Percentiles rank a stretch among this genome's conserved stretches.
Evolutionary conservation across 768 basidiomycete genomes (phyloP).

Genomic region (Kwoniella sp.): DNA sequence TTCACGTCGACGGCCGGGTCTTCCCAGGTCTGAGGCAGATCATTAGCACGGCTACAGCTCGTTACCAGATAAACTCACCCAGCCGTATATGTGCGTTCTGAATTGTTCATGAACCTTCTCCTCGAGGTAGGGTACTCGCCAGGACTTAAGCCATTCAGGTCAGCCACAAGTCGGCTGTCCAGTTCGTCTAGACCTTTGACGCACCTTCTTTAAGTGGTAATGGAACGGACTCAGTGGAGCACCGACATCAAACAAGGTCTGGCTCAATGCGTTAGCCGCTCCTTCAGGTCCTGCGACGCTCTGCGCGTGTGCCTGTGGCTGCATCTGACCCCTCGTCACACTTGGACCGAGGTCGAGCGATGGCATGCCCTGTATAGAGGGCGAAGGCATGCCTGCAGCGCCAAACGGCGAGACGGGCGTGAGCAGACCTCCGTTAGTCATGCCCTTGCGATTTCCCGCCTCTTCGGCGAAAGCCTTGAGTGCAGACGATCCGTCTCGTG

Average conservation of each 20-base stretch:
- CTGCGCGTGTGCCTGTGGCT: too few relatives aligned
- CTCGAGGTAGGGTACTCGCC: conserved; percentile 69
- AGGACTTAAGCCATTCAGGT: conserved; percentile 40
- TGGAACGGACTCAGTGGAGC: conserved; percentile 46
- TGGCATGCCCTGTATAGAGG: conserved; percentile 17
- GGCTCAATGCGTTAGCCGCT: conserved; percentile 5
- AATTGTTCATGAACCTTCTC: conserved; percentile 64
- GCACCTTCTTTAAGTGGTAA: conserved; percentile 46
- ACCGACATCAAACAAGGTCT: conserved; percentile 43
- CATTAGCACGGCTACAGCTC: neutral
- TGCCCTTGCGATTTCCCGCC: conserved; percentile 55
- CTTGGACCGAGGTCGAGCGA: conserved; percentile 37
- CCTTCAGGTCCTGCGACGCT: neutral
- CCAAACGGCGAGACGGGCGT: conserved; percentile 46
- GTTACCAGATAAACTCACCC: conserved; percentile 31
- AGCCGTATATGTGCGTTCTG: conserved; percentile 50
- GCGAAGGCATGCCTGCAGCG: conserved; percentile 12
- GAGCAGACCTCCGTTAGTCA: conserved; percentile 36
- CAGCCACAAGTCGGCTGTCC: neutral
- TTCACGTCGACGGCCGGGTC: conserved; percentile 71
- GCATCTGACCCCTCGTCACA: conserved; percentile 3
- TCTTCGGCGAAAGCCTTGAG: conserved; percentile 59
- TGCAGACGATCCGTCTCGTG: conserved; percentile 58
- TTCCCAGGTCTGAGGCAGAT: conserved; percentile 54
- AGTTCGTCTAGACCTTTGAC: neutral